These are phyloP conservation scores for Clarireedia sp. DNA, from an alignment of 2,329 filamentous ascomycete genomes.

Conservation along the genomic window DNA sequence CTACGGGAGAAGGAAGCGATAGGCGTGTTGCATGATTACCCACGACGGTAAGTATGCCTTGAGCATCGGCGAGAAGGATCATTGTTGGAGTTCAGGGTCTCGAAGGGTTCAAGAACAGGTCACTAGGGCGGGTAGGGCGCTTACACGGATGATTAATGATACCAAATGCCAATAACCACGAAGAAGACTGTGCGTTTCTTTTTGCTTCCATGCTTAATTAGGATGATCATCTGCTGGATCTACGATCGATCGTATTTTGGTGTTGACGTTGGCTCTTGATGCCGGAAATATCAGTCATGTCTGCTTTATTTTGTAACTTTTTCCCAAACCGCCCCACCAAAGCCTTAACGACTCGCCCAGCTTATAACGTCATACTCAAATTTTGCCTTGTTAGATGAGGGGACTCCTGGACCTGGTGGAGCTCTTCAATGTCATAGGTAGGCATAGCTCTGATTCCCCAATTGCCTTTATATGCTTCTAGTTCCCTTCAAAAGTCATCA, in stretches of 20 bases:
- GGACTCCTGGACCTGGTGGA: neutral
- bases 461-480: neutral
- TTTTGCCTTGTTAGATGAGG: neutral
- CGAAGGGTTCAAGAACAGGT: neutral
- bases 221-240: neutral
- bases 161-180: conserved; percentile 17
- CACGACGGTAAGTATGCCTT: neutral
- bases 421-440: conserved; percentile 6
- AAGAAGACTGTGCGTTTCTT: conserved; percentile 2
- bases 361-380: neutral
- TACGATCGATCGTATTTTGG: neutral
- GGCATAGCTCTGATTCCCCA: neutral
- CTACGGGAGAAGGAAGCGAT: conserved; percentile 25
- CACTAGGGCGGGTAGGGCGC: conserved; percentile 13
- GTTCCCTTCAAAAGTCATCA: neutral
- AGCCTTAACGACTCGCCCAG: neutral
- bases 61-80: neutral
- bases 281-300: neutral
- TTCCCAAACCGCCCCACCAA: neutral
- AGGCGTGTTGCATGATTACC: conserved; percentile 20
- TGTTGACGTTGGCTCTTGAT: neutral
- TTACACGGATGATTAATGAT: conserved; percentile 25
- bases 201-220: neutral
- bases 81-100: conserved; percentile 3
- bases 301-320: neutral